Percentiles rank a stretch among this genome's conserved stretches.
Conservation (phyloP, 1,284 basidiomycete species). For the Mrakiaceae sp. region DNA sequence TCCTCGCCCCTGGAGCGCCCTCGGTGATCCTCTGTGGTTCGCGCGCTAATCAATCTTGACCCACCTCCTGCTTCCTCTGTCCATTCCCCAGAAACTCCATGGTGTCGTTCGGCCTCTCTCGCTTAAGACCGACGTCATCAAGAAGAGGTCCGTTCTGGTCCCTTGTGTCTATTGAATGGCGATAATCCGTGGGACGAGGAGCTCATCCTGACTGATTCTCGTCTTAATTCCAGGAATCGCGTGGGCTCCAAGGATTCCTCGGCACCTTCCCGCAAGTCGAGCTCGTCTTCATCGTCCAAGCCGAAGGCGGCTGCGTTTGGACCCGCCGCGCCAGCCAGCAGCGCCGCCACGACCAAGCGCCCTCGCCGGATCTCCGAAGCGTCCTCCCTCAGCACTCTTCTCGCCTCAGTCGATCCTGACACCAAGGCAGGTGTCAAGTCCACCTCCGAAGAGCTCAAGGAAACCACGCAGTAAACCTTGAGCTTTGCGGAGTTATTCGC, state of each 20-base stretch:
- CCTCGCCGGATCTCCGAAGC: slow-evolving; percentile 2
- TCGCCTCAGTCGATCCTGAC: too few species aligned
- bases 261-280: background rate
- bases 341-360: background rate
- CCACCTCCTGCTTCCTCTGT: background rate
- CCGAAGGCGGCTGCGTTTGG: background rate
- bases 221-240: background rate
- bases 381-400: background rate
- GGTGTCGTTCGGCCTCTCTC: slow-evolving; percentile 87
- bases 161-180: background rate
- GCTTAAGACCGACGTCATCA: slow-evolving; percentile 93
- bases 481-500: too few species aligned
- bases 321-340: background rate
- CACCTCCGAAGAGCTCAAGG: too few species aligned
- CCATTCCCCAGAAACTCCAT: slow-evolving; percentile 64
- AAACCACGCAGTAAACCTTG: too few species aligned
- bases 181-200: too few species aligned
- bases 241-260: background rate
- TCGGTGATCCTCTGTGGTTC: slow-evolving; percentile 18
- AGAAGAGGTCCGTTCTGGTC: slow-evolving; percentile 65
- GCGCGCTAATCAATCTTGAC: slow-evolving; percentile 10
- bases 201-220: background rate
- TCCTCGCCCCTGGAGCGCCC: background rate
- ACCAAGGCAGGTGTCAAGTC: too few species aligned
- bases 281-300: background rate